Conservation (phyloP, 805 yeast genomes). For the Starmera quercuum region DNA sequence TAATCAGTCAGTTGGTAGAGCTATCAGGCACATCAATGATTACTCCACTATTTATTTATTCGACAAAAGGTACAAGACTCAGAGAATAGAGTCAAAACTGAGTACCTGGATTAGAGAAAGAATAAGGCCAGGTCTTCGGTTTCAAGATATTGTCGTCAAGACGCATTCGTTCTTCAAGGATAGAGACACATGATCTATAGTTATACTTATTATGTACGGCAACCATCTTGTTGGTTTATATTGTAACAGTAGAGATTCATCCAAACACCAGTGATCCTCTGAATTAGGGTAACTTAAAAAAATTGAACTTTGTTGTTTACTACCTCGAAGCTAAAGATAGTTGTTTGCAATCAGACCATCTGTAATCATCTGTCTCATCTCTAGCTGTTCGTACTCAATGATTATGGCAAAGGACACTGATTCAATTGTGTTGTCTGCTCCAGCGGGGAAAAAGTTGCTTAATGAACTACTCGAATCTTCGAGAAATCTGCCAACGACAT, state of each 20-base stretch:
- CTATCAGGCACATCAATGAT: conserved; percentile 78
- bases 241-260: neutral
- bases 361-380: too few relatives aligned
- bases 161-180: conserved; percentile 15
- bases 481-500: conserved; percentile 57
- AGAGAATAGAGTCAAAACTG: conserved; percentile 46
- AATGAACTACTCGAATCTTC: conserved; percentile 76
- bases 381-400: too few relatives aligned
- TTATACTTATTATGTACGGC: too few relatives aligned
- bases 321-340: too few relatives aligned
- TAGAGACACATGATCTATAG: too few relatives aligned
- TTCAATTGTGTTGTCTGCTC: neutral
- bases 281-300: neutral
- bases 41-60: conserved; percentile 68
- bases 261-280: neutral
- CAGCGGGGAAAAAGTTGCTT: conserved; percentile 27
- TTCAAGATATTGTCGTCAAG: conserved; percentile 11
- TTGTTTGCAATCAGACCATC: neutral
- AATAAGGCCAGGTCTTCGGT: conserved; percentile 14
- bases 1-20: conserved; percentile 88
- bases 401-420: conserved; percentile 1
- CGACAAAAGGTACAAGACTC: conserved; percentile 51
- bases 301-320: too few relatives aligned
- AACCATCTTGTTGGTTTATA: neutral
- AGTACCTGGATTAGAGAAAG: conserved; percentile 69